Conservation (phyloP, 2,329 filamentous ascomycete genomes). For the Verruconis gallopava region DNA sequence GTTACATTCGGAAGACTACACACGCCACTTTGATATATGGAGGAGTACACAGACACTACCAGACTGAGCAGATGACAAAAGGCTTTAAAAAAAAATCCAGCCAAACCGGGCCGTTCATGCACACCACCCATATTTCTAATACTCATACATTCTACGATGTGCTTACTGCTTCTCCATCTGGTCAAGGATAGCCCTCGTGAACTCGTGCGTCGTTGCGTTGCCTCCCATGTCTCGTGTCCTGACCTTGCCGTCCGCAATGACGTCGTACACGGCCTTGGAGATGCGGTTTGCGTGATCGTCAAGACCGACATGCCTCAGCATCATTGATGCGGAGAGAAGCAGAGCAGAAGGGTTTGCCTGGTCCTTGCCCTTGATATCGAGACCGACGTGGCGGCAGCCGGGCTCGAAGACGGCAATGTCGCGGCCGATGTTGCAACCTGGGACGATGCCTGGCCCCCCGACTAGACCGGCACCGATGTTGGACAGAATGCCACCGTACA, state of each 20-base stretch:
- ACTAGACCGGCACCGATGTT: constrained; percentile 97
- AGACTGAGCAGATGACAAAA: no score
- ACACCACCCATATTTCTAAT: no score
- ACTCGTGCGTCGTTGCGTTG: constrained; percentile 77
- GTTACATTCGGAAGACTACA: no score
- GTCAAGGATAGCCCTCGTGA: constrained; percentile 85
- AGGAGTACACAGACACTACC: no score
- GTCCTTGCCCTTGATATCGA: constrained; percentile 99
- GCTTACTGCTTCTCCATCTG: constrained; percentile 64
- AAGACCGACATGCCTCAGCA: constrained; percentile 89
- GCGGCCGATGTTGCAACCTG: constrained; percentile 98
- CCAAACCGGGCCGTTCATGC: no score
- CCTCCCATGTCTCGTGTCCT: constrained; percentile 96
- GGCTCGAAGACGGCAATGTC: constrained; percentile 98
- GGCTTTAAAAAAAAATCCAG: no score
- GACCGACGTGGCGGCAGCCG: constrained; percentile 95
- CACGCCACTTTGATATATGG: no score
- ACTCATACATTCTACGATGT: no score
- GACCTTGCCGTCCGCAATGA: constrained; percentile 78
- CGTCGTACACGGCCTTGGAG: constrained; percentile 70
- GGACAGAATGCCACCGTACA: constrained; percentile 97
- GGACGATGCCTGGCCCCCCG: constrained; percentile 90
- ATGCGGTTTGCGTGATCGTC: constrained; percentile 98
- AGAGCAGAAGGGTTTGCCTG: constrained; percentile 96
- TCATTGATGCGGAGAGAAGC: constrained; percentile 91